phyloP scores from a whole-genome alignment of 345 rosid genomes.

The Gossypium rotundifolium region DNA sequence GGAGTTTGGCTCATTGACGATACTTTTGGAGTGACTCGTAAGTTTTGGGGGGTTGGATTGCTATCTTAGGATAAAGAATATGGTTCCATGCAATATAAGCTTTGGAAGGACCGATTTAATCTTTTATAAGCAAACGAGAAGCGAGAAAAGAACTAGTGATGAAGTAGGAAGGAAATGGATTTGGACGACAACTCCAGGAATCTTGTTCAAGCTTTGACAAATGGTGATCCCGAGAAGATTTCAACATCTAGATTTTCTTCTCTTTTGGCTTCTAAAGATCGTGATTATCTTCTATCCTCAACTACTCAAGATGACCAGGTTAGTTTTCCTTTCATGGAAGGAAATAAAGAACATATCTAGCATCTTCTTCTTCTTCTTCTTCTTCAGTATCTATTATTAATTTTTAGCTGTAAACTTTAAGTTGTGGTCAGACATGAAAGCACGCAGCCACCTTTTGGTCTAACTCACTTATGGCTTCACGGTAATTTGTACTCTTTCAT shows the following conservation, averaged over 20 bases:
- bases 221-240: conserved; percentile 6
- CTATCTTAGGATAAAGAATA: conserved; percentile 1
- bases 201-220: conserved; percentile 3
- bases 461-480: not conserved
- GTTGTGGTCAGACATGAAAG: not conserved
- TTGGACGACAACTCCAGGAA: conserved; percentile 2
- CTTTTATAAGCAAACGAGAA: not conserved
- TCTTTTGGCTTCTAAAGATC: conserved; percentile 42
- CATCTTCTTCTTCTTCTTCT: not conserved
- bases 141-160: not conserved
- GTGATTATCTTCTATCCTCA: conserved; percentile 47
- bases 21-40: not conserved
- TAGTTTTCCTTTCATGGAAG: not conserved
- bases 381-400: not conserved
- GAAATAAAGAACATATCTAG: not conserved
- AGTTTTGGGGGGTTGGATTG: not conserved
- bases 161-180: conserved; percentile 12
- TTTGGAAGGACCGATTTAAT: not conserved
- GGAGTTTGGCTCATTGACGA: not conserved
- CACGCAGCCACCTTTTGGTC: conserved; percentile 9
- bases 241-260: conserved; percentile 27
- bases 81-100: conserved; percentile 23
- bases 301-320: conserved; percentile 3
- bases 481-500: not conserved
- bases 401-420: not conserved